Conservation (phyloP, 306 rosid genomes). For the Arachis stenosperma region DNA sequence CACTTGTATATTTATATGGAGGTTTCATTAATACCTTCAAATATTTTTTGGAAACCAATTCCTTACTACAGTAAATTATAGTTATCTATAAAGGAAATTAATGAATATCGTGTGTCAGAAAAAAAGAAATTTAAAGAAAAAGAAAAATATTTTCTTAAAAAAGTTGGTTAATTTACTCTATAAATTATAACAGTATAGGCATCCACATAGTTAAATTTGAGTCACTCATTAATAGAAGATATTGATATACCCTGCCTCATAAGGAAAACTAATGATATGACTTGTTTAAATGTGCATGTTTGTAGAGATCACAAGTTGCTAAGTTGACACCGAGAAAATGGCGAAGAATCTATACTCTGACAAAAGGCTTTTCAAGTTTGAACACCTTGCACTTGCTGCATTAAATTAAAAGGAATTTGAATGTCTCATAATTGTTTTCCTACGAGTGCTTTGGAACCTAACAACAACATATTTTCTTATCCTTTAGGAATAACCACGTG, state of each 20-base stretch:
- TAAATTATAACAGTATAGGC: too few relatives aligned
- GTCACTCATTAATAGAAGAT: background rate
- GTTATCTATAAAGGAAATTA: too few relatives aligned
- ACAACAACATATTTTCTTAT: background rate
- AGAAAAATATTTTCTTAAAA: too few relatives aligned
- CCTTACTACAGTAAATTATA: too few relatives aligned
- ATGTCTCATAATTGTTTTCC: background rate
- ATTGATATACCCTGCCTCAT: background rate
- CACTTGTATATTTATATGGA: background rate
- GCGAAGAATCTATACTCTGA: background rate
- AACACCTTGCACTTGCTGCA: background rate
- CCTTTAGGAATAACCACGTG: background rate
- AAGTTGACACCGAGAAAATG: background rate
- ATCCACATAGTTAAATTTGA: background rate
- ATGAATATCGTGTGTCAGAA: too few relatives aligned
- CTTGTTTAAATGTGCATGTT: background rate
- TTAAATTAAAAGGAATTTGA: background rate
- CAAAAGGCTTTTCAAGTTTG: background rate
- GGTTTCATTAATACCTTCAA: background rate
- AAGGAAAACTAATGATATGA: background rate
- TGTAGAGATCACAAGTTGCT: background rate
- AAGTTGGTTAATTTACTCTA: too few relatives aligned
- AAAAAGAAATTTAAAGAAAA: too few relatives aligned
- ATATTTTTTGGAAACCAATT: too few relatives aligned
- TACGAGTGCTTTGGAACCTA: background rate